These are phyloP conservation scores for Termitomyces sp. DNA, from an alignment of 1,284 basidiomycete genomes.

Conservation along the genomic window DNA sequence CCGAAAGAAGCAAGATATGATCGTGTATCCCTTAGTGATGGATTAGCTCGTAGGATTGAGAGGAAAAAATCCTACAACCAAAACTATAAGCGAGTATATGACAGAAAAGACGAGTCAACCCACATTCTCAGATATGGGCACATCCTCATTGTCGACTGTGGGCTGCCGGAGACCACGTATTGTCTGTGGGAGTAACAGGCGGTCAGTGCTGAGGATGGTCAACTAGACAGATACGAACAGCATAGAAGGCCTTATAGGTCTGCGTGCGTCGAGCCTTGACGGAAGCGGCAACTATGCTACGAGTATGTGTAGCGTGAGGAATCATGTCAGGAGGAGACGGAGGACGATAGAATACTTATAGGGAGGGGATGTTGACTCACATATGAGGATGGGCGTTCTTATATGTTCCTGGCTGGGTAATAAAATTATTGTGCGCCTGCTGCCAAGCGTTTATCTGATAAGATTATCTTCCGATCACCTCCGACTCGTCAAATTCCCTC, in stretches of 20 bases:
- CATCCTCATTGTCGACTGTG: slow-evolving; percentile 39
- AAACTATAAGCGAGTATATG: slow-evolving; percentile 5
- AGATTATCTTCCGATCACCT: slow-evolving; percentile 22
- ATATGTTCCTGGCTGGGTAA: slow-evolving; percentile 11
- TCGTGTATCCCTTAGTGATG: slow-evolving; percentile 86
- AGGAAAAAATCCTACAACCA: slow-evolving; percentile 86
- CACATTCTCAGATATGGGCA: slow-evolving; percentile 50
- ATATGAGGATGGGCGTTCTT: slow-evolving; percentile 11
- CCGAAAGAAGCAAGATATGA: slow-evolving; percentile 88
- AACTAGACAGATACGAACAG: slow-evolving; percentile 37
- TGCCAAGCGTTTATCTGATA: slow-evolving; percentile 30
- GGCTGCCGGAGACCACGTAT: slow-evolving; percentile 43
- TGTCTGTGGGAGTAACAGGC: slow-evolving; percentile 35
- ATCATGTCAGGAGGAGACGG: slow-evolving; percentile 25
- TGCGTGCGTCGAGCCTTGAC: slow-evolving; percentile 30
- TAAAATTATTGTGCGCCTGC: slow-evolving; percentile 17
- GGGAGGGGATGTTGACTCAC: slow-evolving; percentile 16
- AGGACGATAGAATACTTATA: slow-evolving; percentile 14
- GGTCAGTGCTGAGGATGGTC: slow-evolving; percentile 11
- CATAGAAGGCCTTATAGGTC: slow-evolving; percentile 57
- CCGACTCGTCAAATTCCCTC: slow-evolving; percentile 7
- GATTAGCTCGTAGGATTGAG: slow-evolving; percentile 90
- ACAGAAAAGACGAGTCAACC: slow-evolving; percentile 16
- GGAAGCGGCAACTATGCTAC: slow-evolving; percentile 24
- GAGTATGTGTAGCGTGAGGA: slow-evolving; percentile 22